Conservation (phyloP, 805 yeast genomes). For the Starmerella scarabaei region DNA sequence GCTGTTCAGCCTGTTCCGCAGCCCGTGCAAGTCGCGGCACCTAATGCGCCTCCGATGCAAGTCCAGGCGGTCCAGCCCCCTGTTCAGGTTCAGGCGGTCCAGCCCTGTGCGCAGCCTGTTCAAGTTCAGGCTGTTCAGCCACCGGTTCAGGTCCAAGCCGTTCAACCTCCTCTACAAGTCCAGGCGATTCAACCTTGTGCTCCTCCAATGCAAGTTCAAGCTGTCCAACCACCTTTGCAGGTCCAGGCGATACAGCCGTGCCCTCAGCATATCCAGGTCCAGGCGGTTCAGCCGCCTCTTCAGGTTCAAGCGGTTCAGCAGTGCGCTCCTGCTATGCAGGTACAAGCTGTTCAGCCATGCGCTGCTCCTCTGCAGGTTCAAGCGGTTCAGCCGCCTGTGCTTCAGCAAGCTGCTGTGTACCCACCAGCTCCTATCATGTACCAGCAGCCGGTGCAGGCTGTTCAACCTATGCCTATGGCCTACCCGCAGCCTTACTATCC, state of each 20-base stretch:
- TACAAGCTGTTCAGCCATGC: constrained; percentile 5
- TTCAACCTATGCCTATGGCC: constrained; percentile 21
- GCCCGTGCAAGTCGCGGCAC: neutral
- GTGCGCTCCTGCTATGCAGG: constrained; percentile 1
- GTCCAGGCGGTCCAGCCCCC: neutral
- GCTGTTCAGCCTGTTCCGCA: neutral
- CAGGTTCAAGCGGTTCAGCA: constrained; percentile 10
- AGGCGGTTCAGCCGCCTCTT: constrained; percentile 5
- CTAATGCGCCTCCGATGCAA: neutral
- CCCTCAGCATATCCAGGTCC: neutral
- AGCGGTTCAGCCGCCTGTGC: constrained; percentile 2
- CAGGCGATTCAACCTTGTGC: neutral
- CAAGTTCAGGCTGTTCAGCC: neutral
- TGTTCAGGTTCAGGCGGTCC: constrained; percentile 2
- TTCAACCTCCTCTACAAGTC: neutral
- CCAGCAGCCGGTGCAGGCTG: constrained; percentile 19
- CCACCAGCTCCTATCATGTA: neutral
- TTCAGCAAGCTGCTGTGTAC: neutral
- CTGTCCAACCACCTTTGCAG: neutral
- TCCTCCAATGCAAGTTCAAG: neutral
- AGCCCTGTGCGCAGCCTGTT: too few relatives aligned
- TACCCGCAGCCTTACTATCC: constrained; percentile 14
- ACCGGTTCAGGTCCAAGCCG: neutral
- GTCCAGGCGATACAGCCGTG: constrained; percentile 2
- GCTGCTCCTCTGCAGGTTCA: constrained; percentile 1